These are phyloP conservation scores for Leptographium wingfieldii DNA, from an alignment of 2,329 filamentous ascomycete genomes.

Conservation along the genomic window DNA sequence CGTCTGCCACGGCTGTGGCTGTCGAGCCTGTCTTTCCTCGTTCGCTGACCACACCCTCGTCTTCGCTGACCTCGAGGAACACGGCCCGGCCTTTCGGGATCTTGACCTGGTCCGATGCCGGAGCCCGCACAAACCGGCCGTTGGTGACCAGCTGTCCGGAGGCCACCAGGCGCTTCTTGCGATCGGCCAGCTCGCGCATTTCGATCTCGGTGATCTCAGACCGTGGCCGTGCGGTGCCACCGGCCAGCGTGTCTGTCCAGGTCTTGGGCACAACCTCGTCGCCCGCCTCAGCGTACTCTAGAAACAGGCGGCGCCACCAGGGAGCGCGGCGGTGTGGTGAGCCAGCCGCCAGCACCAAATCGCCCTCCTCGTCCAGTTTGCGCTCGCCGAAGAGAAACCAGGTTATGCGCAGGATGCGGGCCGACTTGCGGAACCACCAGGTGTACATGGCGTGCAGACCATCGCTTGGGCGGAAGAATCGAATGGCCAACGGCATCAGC, in stretches of 20 bases:
- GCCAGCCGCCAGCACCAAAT: slow-evolving; percentile 32
- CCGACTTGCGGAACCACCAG: slow-evolving; percentile 93
- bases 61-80: slow-evolving; percentile 63
- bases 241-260: slow-evolving; percentile 44
- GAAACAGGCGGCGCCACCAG: slow-evolving; percentile 29
- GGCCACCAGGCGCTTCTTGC: slow-evolving; percentile 33
- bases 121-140: slow-evolving; percentile 80
- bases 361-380: slow-evolving; percentile 68
- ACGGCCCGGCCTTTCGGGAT: slow-evolving; percentile 75
- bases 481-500: slow-evolving; percentile 76
- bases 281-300: slow-evolving; percentile 27
- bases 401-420: slow-evolving; percentile 64
- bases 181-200: slow-evolving; percentile 22
- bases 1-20: slow-evolving; percentile 18
- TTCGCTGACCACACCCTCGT: slow-evolving; percentile 14
- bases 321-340: slow-evolving; percentile 21
- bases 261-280: slow-evolving; percentile 36
- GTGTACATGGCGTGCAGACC: slow-evolving; percentile 74
- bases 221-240: slow-evolving; percentile 29
- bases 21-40: neutral
- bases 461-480: slow-evolving; percentile 74
- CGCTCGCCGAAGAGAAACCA: slow-evolving; percentile 89
- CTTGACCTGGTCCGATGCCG: slow-evolving; percentile 87
- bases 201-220: slow-evolving; percentile 23
- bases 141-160: slow-evolving; percentile 48